Percentiles rank a stretch among this genome's conserved stretches.
phyloP scores from a whole-genome alignment of 139 green algal species.

The Ettlia oleoabundans region DNA sequence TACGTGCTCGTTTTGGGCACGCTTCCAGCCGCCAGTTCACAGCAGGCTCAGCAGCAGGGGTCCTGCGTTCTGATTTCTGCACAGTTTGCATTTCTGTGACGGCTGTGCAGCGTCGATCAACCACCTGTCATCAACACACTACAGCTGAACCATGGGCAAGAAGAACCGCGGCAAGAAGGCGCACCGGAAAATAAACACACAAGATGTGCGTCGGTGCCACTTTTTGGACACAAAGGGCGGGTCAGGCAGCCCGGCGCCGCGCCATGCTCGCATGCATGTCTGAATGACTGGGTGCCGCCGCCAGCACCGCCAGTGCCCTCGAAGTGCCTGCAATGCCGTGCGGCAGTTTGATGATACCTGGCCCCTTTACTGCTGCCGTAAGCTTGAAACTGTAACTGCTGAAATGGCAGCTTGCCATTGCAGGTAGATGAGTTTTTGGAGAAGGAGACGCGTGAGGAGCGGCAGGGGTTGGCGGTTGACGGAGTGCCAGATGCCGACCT shows the following conservation, averaged over 20 bases:
- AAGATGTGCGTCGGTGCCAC: conserved; percentile 43
- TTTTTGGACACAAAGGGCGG: neutral
- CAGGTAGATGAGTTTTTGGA: conserved; percentile 69
- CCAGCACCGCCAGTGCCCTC: neutral
- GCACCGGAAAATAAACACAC: conserved; percentile 28
- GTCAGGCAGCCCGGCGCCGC: neutral
- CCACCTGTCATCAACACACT: neutral
- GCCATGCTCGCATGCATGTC: conserved; percentile 19
- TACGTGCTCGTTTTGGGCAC: neutral
- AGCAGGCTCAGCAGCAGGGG: too few relatives aligned
- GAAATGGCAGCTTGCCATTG: neutral
- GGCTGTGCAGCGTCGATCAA: too few relatives aligned
- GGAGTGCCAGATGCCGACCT: conserved; percentile 71
- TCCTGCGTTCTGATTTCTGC: too few relatives aligned
- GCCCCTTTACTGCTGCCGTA: too few relatives aligned
- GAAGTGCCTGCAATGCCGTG: too few relatives aligned
- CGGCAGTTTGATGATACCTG: too few relatives aligned
- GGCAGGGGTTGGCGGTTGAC: conserved; percentile 55
- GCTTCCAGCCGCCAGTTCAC: neutral
- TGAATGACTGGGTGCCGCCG: neutral
- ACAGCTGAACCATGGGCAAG: conserved; percentile 23
- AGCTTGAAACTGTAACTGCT: too few relatives aligned
- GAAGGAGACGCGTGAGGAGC: conserved; percentile 59
- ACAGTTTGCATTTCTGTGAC: too few relatives aligned
- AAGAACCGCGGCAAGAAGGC: conserved; percentile 29